phyloP scores from a whole-genome alignment of 139 green algal genomes.

The Diplosphaera chodatii region DNA sequence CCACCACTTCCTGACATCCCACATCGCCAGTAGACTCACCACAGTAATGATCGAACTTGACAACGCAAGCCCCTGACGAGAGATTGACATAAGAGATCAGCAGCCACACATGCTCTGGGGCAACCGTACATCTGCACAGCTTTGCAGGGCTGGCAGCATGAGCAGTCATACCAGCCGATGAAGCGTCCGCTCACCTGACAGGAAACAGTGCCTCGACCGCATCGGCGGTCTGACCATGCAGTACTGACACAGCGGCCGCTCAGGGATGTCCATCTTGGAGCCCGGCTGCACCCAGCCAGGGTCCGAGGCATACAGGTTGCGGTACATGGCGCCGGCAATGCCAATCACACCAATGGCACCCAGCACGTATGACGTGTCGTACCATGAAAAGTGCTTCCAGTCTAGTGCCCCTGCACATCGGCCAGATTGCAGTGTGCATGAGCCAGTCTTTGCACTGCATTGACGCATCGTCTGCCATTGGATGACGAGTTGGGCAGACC shows the following conservation, averaged over 20 bases:
- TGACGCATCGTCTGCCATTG: no score
- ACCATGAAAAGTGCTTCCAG: not conserved
- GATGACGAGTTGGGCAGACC: no score
- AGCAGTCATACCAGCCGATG: no score
- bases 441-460: no score
- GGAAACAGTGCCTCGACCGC: not conserved
- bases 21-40: not conserved
- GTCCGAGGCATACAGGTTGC: not conserved
- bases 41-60: not conserved
- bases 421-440: no score
- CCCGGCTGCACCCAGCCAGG: not conserved
- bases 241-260: not conserved
- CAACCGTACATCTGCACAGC: no score
- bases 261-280: not conserved
- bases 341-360: not conserved
- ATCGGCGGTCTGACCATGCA: not conserved
- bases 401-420: not conserved
- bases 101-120: not conserved
- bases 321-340: not conserved
- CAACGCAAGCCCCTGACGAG: not conserved
- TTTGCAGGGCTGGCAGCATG: no score
- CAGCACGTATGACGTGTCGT: not conserved
- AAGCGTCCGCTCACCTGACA: not conserved
- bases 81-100: no score
- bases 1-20: no score